A percentile compares a stretch with the other conserved stretches of the same genome.
These are phyloP conservation scores for Flaveria trinervia DNA, from an alignment of 129 eudicot species.

Conservation along the genomic window DNA sequence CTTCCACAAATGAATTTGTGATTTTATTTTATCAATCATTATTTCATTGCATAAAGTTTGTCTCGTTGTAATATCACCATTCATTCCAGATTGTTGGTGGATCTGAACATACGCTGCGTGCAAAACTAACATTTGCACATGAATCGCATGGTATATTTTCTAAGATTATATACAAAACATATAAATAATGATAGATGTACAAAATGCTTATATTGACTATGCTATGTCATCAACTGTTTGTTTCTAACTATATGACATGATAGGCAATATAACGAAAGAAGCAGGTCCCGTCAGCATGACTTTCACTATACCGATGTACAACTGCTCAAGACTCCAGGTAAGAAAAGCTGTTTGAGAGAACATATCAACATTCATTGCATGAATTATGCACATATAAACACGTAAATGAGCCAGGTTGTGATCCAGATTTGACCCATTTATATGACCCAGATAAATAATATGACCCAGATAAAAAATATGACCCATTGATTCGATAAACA, in stretches of 20 bases:
- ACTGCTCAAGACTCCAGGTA: constrained; percentile 93
- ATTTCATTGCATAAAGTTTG: constrained; percentile 20
- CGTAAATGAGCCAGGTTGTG: background rate
- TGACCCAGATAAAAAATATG: background rate
- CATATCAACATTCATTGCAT: constrained; percentile 11
- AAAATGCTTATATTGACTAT: background rate
- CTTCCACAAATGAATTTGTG: background rate
- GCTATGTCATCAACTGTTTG: background rate
- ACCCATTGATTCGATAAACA: background rate
- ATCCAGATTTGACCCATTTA: background rate
- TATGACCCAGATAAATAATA: background rate
- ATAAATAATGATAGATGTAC: background rate
- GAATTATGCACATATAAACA: background rate
- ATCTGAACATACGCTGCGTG: constrained; percentile 93
- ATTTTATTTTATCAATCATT: background rate
- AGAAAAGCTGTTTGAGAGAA: constrained; percentile 1
- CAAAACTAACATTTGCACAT: constrained; percentile 88
- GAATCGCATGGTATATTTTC: constrained; percentile 76
- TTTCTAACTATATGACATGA: constrained; percentile 5
- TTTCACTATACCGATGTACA: constrained; percentile 95
- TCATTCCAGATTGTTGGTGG: constrained; percentile 87
- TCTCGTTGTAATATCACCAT: constrained; percentile 21
- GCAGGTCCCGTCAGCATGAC: constrained; percentile 98
- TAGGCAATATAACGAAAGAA: constrained; percentile 94
- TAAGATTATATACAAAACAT: background rate